Percentiles rank a stretch among this genome's conserved stretches.
phyloP scores from a whole-genome alignment of 2,329 filamentous ascomycete species.

The Fusarium sp. region DNA sequence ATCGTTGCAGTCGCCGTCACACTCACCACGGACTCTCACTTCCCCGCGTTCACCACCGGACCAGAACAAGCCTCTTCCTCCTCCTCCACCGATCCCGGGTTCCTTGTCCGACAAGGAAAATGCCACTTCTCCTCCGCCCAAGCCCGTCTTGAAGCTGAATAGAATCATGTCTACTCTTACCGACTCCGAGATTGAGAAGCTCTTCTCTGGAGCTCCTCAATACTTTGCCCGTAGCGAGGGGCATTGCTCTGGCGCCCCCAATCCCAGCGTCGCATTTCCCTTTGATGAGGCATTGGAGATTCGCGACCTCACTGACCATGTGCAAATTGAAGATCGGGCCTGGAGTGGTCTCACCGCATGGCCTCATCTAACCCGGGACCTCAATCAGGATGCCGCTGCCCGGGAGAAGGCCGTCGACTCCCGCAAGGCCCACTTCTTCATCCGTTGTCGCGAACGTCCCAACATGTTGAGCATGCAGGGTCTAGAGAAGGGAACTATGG shows the following conservation, averaged over 20 bases:
- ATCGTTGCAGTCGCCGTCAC: slow-evolving; percentile 42
- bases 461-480: slow-evolving; percentile 80
- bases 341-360: slow-evolving; percentile 73
- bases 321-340: slow-evolving; percentile 70
- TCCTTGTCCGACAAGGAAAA: slow-evolving; percentile 44
- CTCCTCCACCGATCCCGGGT: slow-evolving; percentile 59
- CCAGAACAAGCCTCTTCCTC: slow-evolving; percentile 68
- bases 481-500: slow-evolving; percentile 76
- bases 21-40: slow-evolving; percentile 39
- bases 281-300: slow-evolving; percentile 73
- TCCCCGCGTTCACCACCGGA: slow-evolving; percentile 56
- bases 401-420: slow-evolving; percentile 57
- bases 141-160: slow-evolving; percentile 62
- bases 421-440: slow-evolving; percentile 67
- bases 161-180: slow-evolving; percentile 70
- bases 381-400: slow-evolving; percentile 58
- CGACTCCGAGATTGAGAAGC: slow-evolving; percentile 71
- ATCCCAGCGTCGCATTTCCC: slow-evolving; percentile 73
- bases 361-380: slow-evolving; percentile 67
- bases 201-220: slow-evolving; percentile 81
- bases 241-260: slow-evolving; percentile 68
- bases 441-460: slow-evolving; percentile 70
- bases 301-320: slow-evolving; percentile 72
- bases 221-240: slow-evolving; percentile 72
- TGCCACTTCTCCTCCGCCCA: slow-evolving; percentile 46